Evolutionary conservation across 2,329 filamentous ascomycete genomes (phyloP).

Genomic region (Arthrinium phaeospermum): DNA sequence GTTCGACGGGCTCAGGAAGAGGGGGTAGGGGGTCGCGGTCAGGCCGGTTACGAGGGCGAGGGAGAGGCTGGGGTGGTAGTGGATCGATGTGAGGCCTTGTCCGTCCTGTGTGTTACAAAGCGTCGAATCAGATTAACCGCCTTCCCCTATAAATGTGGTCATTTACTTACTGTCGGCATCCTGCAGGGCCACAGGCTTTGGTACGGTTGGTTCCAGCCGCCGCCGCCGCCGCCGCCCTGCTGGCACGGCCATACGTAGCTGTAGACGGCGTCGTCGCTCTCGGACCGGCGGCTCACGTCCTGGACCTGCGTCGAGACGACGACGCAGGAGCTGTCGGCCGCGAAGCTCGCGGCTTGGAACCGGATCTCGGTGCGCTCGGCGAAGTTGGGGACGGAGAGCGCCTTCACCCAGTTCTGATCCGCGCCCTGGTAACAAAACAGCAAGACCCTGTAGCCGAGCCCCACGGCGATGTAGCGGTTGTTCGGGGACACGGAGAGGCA

Average conservation of each 20-base stretch:
- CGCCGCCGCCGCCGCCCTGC: not conserved
- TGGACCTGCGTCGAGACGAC: conserved; percentile 23
- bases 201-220: not conserved
- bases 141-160: too few species aligned
- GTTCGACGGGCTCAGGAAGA: conserved; percentile 20
- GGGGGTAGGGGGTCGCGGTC: conserved; percentile 21
- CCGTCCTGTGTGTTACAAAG: conserved; percentile 18
- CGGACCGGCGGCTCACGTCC: conserved; percentile 14
- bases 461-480: too few species aligned
- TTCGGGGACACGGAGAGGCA: too few species aligned
- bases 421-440: too few species aligned
- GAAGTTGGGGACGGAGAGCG: too few species aligned
- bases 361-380: too few species aligned
- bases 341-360: conserved; percentile 7
- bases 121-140: too few species aligned
- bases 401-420: too few species aligned
- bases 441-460: too few species aligned
- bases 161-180: not conserved
- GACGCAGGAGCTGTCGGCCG: conserved; percentile 22
- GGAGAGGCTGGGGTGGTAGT: conserved; percentile 23
- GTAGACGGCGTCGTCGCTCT: conserved; percentile 25
- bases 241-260: conserved; percentile 16
- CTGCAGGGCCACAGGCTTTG: not conserved
- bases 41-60: conserved; percentile 20
- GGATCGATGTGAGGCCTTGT: conserved; percentile 21